These are phyloP conservation scores for Eleusine indica DNA, from an alignment of 176 grass and related monocot genomes.

Conservation along the genomic window DNA sequence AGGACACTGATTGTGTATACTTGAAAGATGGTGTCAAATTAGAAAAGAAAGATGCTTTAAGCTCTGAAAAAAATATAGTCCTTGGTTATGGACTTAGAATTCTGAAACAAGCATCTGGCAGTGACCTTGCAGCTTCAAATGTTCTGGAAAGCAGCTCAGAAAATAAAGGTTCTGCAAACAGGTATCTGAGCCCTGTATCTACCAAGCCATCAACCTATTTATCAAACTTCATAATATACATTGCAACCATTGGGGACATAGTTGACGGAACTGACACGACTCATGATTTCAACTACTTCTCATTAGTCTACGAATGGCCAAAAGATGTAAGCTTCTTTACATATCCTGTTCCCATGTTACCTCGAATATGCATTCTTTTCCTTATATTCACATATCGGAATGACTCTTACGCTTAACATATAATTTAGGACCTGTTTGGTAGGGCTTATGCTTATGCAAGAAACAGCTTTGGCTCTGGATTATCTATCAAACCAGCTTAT, in stretches of 20 bases:
- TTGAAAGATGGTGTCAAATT: constrained; percentile 52
- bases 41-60: constrained; percentile 64
- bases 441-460: no score
- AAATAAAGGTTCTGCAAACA: constrained; percentile 71
- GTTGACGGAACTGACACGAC: constrained; percentile 96
- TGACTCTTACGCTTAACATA: constrained; percentile 22
- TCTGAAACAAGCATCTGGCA: constrained; percentile 61
- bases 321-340: constrained; percentile 81
- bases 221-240: constrained; percentile 96
- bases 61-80: constrained; percentile 68
- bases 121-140: constrained; percentile 46
- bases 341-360: constrained; percentile 28
- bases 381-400: constrained; percentile 17
- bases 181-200: constrained; percentile 70
- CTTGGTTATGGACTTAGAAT: constrained; percentile 81
- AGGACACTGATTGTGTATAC: constrained; percentile 71
- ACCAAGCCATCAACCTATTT: constrained; percentile 87
- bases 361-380: constrained; percentile 15
- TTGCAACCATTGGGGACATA: constrained; percentile 94
- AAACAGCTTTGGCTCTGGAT: no score
- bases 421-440: not conserved
- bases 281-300: constrained; percentile 99
- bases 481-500: no score
- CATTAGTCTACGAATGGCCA: constrained; percentile 86
- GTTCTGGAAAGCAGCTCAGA: constrained; percentile 53